phyloP scores from a whole-genome alignment of 2,329 filamentous ascomycete species.

The Clarireedia monteithiana region DNA sequence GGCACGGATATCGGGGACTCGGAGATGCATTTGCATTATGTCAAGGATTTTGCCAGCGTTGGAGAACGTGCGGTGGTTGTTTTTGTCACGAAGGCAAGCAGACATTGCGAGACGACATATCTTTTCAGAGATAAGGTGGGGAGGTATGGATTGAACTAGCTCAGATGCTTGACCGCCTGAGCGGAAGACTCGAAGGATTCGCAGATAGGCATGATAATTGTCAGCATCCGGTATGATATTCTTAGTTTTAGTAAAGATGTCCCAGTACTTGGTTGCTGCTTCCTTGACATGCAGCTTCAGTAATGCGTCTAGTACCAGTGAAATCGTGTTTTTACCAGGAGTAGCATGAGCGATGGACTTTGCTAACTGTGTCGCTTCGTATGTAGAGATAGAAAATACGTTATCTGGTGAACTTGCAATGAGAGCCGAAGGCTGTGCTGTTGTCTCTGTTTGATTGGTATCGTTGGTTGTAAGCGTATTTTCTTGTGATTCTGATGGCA shows the following conservation, averaged over 20 bases:
- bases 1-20: slow-evolving; percentile 41
- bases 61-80: slow-evolving; percentile 61
- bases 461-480: background rate
- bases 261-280: slow-evolving; percentile 72
- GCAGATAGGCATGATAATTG: slow-evolving; percentile 63
- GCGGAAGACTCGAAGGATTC: slow-evolving; percentile 56
- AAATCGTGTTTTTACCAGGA: slow-evolving; percentile 53
- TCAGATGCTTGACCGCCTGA: slow-evolving; percentile 54
- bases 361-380: background rate
- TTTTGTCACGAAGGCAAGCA: slow-evolving; percentile 67
- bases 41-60: slow-evolving; percentile 59
- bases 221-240: slow-evolving; percentile 62
- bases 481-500: background rate
- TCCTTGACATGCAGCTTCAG: slow-evolving; percentile 50
- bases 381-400: background rate
- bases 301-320: slow-evolving; percentile 60
- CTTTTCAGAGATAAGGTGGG: slow-evolving; percentile 35
- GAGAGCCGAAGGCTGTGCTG: background rate
- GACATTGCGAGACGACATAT: slow-evolving; percentile 68
- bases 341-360: slow-evolving; percentile 30
- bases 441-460: background rate
- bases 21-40: slow-evolving; percentile 44
- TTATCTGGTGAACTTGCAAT: background rate
- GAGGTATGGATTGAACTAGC: slow-evolving; percentile 49
- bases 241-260: slow-evolving; percentile 54